These are phyloP conservation scores for Melastoma candidum DNA, from an alignment of 441 rosid species.

Conservation along the genomic window DNA sequence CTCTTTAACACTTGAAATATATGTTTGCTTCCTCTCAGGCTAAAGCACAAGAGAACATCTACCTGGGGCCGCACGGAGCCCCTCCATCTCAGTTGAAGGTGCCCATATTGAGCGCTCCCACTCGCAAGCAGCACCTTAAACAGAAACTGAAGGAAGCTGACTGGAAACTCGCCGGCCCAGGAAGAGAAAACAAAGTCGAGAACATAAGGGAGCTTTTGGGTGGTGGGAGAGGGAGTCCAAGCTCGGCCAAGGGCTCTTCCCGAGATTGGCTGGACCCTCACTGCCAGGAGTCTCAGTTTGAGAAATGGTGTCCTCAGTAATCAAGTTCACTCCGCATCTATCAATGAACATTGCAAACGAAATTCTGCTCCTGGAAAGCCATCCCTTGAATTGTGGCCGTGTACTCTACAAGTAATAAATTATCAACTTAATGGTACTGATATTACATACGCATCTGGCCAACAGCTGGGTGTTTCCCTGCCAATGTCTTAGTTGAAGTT, in stretches of 20 bases:
- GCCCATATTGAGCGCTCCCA: slow-evolving; percentile 38
- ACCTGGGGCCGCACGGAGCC: slow-evolving; percentile 89
- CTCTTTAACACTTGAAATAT: neutral
- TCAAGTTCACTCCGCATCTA: too few species aligned
- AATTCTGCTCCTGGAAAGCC: too few species aligned
- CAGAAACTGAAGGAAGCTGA: slow-evolving; percentile 47
- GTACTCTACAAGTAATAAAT: too few species aligned
- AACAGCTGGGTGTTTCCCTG: too few species aligned
- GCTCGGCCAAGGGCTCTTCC: slow-evolving; percentile 38
- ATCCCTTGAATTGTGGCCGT: too few species aligned
- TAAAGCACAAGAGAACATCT: slow-evolving; percentile 57
- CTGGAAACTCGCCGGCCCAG: slow-evolving; percentile 36
- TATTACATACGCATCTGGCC: too few species aligned
- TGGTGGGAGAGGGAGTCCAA: slow-evolving; percentile 25
- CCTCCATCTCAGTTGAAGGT: slow-evolving; percentile 58
- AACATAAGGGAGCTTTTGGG: slow-evolving; percentile 73
- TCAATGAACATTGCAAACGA: too few species aligned
- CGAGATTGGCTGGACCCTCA: slow-evolving; percentile 91
- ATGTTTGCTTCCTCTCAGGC: slow-evolving; percentile 19
- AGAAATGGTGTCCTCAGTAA: slow-evolving; percentile 40
- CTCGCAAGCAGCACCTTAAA: slow-evolving; percentile 76
- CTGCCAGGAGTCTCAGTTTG: slow-evolving; percentile 76
- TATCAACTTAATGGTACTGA: too few species aligned
- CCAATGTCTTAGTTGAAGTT: too few species aligned
- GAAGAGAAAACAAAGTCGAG: slow-evolving; percentile 82